phyloP scores from a whole-genome alignment of 2,329 filamentous ascomycete species.

The Ambrosiella xylebori region DNA sequence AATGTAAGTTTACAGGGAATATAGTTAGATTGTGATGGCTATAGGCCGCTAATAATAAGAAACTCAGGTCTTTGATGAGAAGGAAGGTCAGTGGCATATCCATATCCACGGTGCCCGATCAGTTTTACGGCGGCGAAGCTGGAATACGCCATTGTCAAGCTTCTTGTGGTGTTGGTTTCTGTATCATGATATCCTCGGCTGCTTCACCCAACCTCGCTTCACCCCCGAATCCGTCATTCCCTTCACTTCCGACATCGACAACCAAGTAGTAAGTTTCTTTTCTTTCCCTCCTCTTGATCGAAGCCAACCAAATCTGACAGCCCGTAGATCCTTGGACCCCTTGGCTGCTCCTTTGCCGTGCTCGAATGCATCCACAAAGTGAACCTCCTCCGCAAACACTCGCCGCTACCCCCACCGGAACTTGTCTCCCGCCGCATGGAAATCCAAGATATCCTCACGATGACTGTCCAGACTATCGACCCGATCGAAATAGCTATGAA shows the following conservation, averaged over 20 bases:
- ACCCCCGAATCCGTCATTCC: neutral
- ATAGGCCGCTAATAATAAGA: neutral
- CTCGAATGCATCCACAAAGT: conserved; percentile 27
- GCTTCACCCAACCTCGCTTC: conserved; percentile 23
- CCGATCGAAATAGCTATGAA: conserved; percentile 15
- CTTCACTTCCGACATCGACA: neutral
- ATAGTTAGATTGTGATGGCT: conserved; percentile 11
- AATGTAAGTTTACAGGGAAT: conserved; percentile 22
- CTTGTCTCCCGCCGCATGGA: conserved; percentile 12
- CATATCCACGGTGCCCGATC: conserved; percentile 28
- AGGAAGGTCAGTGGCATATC: conserved; percentile 28
- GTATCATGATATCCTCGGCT: conserved; percentile 29
- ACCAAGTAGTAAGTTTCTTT: neutral
- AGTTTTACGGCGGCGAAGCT: conserved; percentile 19
- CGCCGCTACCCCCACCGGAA: conserved; percentile 12
- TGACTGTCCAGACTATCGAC: neutral
- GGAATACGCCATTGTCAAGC: conserved; percentile 17
- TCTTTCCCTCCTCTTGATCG: neutral
- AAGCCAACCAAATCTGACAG: neutral
- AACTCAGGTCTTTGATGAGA: conserved; percentile 29
- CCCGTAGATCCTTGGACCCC: conserved; percentile 27
- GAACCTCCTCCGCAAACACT: conserved; percentile 21
- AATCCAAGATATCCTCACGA: neutral
- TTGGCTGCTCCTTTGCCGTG: conserved; percentile 30
- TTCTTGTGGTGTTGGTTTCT: conserved; percentile 31